Percentiles rank a stretch among this genome's conserved stretches.
Evolutionary conservation across 257 asterid genomes (phyloP).

Genomic region (Forsythia viridissima): DNA sequence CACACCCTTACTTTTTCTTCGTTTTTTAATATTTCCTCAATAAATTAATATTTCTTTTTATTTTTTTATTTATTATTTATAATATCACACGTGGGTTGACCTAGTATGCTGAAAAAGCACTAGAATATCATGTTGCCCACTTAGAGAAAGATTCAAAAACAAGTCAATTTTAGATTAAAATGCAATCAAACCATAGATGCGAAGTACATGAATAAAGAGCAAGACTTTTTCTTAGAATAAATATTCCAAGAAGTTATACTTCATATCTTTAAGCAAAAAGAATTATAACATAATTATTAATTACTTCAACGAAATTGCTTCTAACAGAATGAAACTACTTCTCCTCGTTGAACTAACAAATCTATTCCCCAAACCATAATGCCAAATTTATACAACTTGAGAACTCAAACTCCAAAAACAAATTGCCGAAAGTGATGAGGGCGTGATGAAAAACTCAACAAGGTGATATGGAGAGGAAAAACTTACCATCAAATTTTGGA

Average conservation of each 20-base stretch:
- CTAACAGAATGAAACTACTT: background rate
- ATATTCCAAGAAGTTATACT: background rate
- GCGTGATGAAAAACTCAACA: background rate
- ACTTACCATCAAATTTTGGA: slow-evolving; percentile 83
- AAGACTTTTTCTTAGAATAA: background rate
- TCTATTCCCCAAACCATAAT: background rate
- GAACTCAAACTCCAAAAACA: background rate
- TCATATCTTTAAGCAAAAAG: too few species aligned
- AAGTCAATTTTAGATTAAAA: background rate
- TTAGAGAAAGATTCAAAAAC: slow-evolving; percentile 33
- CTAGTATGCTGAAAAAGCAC: slow-evolving; percentile 84
- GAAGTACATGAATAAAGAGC: background rate
- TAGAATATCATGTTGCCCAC: slow-evolving; percentile 98
- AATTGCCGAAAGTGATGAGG: background rate
- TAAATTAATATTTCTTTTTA: slow-evolving; percentile 21
- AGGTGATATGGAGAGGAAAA: slow-evolving; percentile 1
- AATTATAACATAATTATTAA: too few species aligned
- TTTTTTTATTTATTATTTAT: slow-evolving; percentile 12
- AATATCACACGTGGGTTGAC: slow-evolving; percentile 91
- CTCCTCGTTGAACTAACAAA: too few species aligned
- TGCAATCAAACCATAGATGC: background rate
- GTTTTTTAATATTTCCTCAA: background rate
- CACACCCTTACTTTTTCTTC: too few species aligned
- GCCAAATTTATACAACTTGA: background rate
- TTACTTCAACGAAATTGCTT: too few species aligned